phyloP scores from a whole-genome alignment of 495 filamentous ascomycete species.

The Lasiosphaeriaceae sp. region DNA sequence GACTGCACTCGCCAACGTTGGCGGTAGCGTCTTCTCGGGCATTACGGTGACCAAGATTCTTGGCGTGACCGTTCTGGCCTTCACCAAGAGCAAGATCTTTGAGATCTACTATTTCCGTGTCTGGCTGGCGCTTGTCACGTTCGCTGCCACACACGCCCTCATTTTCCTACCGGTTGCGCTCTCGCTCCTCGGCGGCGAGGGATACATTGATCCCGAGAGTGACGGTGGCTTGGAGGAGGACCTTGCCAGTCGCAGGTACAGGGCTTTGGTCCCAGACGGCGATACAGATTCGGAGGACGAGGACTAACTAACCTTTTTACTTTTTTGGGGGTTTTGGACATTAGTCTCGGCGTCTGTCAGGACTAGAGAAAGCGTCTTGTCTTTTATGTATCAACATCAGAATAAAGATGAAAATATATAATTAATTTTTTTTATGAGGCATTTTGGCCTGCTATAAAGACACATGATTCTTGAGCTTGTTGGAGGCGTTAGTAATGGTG shows the following conservation, averaged over 20 bases:
- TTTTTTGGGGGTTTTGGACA: too few species aligned
- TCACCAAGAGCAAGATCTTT: conserved; percentile 96
- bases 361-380: too few species aligned
- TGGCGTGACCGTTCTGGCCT: conserved; percentile 88
- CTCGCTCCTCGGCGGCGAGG: conserved; percentile 80
- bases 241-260: conserved; percentile 48
- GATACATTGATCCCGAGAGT: conserved; percentile 79
- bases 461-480: too few species aligned
- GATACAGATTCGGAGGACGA: conserved; percentile 40
- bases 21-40: conserved; percentile 87
- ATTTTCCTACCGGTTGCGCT: conserved; percentile 90
- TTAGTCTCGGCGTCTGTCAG: too few species aligned
- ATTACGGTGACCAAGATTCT: conserved; percentile 95
- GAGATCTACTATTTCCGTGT: conserved; percentile 99
- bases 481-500: too few species aligned
- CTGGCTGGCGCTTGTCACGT: conserved; percentile 85
- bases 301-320: conserved; percentile 1
- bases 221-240: conserved; percentile 86
- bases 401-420: too few species aligned
- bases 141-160: conserved; percentile 84
- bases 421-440: too few species aligned
- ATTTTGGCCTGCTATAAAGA: too few species aligned
- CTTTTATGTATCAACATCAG: too few species aligned
- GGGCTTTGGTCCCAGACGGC: conserved; percentile 40
- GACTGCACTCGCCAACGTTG: conserved; percentile 89